phyloP scores from a whole-genome alignment of 2,329 filamentous ascomycete genomes.

The Arthrobotrys conoides region DNA sequence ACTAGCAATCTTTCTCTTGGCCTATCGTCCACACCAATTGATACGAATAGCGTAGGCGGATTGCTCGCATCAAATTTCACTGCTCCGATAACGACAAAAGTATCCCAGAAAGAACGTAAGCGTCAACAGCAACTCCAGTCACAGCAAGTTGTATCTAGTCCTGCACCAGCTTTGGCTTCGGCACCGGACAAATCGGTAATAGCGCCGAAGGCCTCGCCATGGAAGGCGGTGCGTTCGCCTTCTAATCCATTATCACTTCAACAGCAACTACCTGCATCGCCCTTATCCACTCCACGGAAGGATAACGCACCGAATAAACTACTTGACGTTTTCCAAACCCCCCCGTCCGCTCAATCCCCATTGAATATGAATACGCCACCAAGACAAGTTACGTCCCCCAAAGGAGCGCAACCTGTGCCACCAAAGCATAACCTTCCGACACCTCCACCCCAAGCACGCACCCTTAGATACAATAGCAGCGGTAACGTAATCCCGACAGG shows the following conservation, averaged over 20 bases:
- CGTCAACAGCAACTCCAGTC: slow-evolving; percentile 74
- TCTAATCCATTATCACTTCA: slow-evolving; percentile 53
- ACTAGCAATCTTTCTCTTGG: slow-evolving; percentile 72
- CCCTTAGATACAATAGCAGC: slow-evolving; percentile 48
- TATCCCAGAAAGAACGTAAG: slow-evolving; percentile 95
- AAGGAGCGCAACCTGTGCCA: slow-evolving; percentile 1
- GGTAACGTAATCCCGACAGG: slow-evolving; percentile 34
- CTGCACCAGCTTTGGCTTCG: slow-evolving; percentile 11
- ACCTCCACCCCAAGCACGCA: slow-evolving; percentile 36
- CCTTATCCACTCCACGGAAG: slow-evolving; percentile 30
- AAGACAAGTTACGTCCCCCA: slow-evolving; percentile 37
- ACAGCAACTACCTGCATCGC: slow-evolving; percentile 37
- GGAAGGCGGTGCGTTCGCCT: slow-evolving; percentile 51
- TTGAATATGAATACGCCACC: slow-evolving; percentile 36
- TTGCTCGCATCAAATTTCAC: slow-evolving; percentile 66
- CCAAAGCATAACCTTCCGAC: slow-evolving; percentile 41
- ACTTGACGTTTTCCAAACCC: slow-evolving; percentile 28
- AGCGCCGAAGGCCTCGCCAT: slow-evolving; percentile 43
- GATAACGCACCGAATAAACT: slow-evolving; percentile 19
- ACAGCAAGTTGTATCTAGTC: slow-evolving; percentile 20
- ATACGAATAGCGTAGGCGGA: slow-evolving; percentile 64
- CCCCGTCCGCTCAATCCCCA: slow-evolving; percentile 1
- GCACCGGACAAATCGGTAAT: slow-evolving; percentile 21
- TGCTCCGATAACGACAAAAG: slow-evolving; percentile 69
- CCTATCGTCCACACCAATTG: slow-evolving; percentile 69